Conservation (phyloP, 257 asterid species). For the Leptodermis oblonga region DNA sequence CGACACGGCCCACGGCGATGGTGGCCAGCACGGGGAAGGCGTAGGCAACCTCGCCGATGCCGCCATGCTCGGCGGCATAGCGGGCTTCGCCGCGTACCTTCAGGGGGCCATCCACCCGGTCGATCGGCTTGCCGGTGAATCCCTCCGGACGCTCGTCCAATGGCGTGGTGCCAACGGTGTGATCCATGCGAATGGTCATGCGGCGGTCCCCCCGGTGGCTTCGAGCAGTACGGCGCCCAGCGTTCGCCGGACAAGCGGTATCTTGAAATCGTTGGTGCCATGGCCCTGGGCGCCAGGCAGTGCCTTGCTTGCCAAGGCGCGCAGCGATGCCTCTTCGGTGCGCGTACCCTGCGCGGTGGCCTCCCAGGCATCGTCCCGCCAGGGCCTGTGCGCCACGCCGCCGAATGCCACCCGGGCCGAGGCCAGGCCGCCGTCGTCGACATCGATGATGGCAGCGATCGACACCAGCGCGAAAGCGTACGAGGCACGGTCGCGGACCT, state of each 20-base stretch:
- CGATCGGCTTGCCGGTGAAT: neutral
- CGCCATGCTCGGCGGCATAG: neutral
- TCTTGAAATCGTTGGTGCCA: neutral
- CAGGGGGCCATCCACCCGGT: too few species aligned
- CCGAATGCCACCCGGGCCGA: neutral
- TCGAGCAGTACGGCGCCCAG: neutral
- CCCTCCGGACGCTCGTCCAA: neutral
- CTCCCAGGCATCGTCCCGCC: too few species aligned
- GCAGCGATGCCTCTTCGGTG: neutral
- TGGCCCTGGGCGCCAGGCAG: too few species aligned
- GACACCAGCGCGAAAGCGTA: neutral
- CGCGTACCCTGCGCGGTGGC: neutral
- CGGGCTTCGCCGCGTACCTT: too few species aligned
- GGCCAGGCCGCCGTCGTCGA: too few species aligned
- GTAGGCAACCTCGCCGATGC: neutral
- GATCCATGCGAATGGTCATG: neutral
- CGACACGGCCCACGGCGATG: neutral
- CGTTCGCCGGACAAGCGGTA: neutral
- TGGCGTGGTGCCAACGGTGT: neutral
- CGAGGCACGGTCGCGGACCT: conserved; percentile 1
- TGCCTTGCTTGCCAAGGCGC: too few species aligned
- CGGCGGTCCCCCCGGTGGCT: neutral
- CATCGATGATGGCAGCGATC: neutral
- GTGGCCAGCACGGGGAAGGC: neutral
- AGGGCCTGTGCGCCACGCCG: neutral